These are phyloP conservation scores for Trichophyton benhamiae DNA, from an alignment of 2,329 filamentous ascomycete species.

Conservation along the genomic window DNA sequence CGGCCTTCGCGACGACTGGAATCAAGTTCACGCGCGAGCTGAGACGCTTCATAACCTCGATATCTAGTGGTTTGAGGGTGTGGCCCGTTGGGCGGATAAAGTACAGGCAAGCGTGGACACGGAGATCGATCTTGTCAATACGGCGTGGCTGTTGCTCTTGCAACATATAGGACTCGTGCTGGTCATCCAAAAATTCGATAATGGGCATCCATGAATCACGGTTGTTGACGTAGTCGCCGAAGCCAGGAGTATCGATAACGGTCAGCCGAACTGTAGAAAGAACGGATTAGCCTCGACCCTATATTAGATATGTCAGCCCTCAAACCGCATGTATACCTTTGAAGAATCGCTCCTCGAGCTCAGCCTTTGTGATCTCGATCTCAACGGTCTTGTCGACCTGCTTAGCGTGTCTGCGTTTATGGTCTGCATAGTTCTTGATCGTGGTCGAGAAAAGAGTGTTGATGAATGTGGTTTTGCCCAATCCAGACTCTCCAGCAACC, in stretches of 20 bases:
- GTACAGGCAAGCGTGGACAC: conserved; percentile 96
- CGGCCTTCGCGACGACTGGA: conserved; percentile 95
- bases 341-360: conserved; percentile 99
- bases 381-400: conserved; percentile 99
- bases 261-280: conserved; percentile 70
- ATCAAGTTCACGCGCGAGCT: conserved; percentile 98
- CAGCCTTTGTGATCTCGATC: conserved; percentile 99
- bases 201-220: conserved; percentile 99
- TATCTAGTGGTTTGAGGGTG: conserved; percentile 95
- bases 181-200: conserved; percentile 98
- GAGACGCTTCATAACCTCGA: conserved; percentile 99
- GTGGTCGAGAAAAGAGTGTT: conserved; percentile 99
- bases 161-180: conserved; percentile 99
- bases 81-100: conserved; percentile 98
- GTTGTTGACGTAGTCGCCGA: conserved; percentile 99
- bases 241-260: conserved; percentile 96
- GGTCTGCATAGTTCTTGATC: conserved; percentile 99
- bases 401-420: conserved; percentile 98
- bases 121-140: conserved; percentile 96
- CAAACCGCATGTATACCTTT: conserved; percentile 63
- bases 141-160: conserved; percentile 98
- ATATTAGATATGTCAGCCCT: not conserved
- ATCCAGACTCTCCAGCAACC: conserved; percentile 95
- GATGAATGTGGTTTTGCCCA: conserved; percentile 99
- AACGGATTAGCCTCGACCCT: conserved; percentile 13